These are phyloP conservation scores for Bidens hawaiensis DNA, from an alignment of 140 eudicot genomes.

Conservation along the genomic window DNA sequence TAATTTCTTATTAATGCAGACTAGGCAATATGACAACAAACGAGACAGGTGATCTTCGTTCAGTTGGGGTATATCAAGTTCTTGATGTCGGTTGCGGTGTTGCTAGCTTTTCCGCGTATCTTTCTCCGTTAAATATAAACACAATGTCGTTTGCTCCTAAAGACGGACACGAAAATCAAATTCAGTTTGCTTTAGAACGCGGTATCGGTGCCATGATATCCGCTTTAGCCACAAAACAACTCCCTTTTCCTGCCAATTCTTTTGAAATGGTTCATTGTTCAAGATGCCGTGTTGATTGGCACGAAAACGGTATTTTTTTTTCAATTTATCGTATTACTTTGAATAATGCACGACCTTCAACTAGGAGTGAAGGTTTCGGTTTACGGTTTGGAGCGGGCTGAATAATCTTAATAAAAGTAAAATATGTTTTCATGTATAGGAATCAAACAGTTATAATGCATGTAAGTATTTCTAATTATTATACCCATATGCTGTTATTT, in stretches of 20 bases:
- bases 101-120: slow-evolving; percentile 95
- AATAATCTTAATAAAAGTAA: no score
- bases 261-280: slow-evolving; percentile 98
- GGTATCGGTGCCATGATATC: slow-evolving; percentile 90
- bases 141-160: slow-evolving; percentile 97
- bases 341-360: no score
- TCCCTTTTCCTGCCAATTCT: slow-evolving; percentile 76
- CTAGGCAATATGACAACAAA: slow-evolving; percentile 87
- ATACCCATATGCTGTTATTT: no score
- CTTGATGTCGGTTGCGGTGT: slow-evolving; percentile 98
- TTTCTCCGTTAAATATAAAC: slow-evolving; percentile 62
- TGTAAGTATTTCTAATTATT: no score
- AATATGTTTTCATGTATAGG: no score
- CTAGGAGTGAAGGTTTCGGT: not conserved
- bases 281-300: slow-evolving; percentile 96
- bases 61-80: slow-evolving; percentile 81
- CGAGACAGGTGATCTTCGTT: slow-evolving; percentile 64
- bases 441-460: no score
- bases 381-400: no score
- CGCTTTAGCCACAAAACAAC: slow-evolving; percentile 81
- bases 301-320: slow-evolving; percentile 58
- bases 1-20: slow-evolving; percentile 37
- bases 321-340: no score
- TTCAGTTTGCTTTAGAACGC: slow-evolving; percentile 91
- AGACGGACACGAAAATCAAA: slow-evolving; percentile 97